phyloP scores from a whole-genome alignment of 768 basidiomycete species.

The Cystobasidium tubakii region DNA sequence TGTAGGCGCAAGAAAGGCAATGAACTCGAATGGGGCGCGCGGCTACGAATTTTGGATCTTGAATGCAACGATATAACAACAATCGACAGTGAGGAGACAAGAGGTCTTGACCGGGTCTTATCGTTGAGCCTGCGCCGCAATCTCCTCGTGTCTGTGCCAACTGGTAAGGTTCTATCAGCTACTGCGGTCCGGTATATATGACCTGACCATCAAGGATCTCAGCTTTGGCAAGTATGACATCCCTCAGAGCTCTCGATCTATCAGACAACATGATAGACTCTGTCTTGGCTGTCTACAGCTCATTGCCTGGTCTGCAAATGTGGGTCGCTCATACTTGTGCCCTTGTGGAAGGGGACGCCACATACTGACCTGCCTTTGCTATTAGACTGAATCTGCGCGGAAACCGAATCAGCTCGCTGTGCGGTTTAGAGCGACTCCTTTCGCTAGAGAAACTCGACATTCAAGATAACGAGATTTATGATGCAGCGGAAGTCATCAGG shows the following conservation, averaged over 20 bases:
- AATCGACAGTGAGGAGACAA: slow-evolving; percentile 51
- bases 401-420: slow-evolving; percentile 90
- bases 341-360: slow-evolving; percentile 68
- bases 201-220: slow-evolving; percentile 56
- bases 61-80: slow-evolving; percentile 76
- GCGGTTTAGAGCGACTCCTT: slow-evolving; percentile 81
- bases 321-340: slow-evolving; percentile 47
- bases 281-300: slow-evolving; percentile 63
- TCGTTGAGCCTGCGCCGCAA: slow-evolving; percentile 72
- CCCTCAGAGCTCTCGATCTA: slow-evolving; percentile 85
- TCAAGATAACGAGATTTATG: slow-evolving; percentile 69
- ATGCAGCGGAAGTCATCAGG: slow-evolving; percentile 76
- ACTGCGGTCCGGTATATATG: slow-evolving; percentile 60
- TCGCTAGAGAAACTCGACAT: slow-evolving; percentile 81
- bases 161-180: slow-evolving; percentile 71
- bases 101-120: slow-evolving; percentile 7
- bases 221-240: slow-evolving; percentile 66
- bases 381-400: slow-evolving; percentile 66
- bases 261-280: slow-evolving; percentile 96
- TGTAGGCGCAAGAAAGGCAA: slow-evolving; percentile 59
- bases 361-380: slow-evolving; percentile 44
- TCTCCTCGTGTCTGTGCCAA: slow-evolving; percentile 72
- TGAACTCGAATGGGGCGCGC: slow-evolving; percentile 11
- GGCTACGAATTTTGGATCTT: slow-evolving; percentile 65
- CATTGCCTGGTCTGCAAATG: slow-evolving; percentile 5